Evolutionary conservation across 2,329 filamentous ascomycete species (phyloP).

Genomic region (Aspergillus brasiliensis): DNA sequence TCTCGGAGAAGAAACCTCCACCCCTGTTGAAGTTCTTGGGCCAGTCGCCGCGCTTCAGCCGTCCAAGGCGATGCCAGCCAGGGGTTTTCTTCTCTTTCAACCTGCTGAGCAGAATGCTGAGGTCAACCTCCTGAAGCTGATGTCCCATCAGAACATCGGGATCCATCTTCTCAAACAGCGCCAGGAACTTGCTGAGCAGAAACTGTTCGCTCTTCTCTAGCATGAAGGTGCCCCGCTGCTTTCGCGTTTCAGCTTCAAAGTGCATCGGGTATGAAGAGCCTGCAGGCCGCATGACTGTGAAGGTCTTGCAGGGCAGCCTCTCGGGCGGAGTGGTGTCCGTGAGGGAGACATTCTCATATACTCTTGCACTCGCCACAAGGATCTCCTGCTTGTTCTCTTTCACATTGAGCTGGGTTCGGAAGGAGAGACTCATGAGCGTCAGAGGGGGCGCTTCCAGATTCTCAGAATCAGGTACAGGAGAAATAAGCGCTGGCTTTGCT

Average conservation of each 20-base stretch:
- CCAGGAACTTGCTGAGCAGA: constrained; percentile 84
- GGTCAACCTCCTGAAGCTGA: constrained; percentile 95
- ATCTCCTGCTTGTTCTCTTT: constrained; percentile 98
- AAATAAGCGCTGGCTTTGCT: constrained; percentile 74
- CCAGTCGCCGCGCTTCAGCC: constrained; percentile 82
- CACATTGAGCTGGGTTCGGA: constrained; percentile 84
- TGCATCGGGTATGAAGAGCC: constrained; percentile 77
- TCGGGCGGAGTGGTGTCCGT: constrained; percentile 87
- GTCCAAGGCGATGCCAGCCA: constrained; percentile 90
- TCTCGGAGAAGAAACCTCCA: constrained; percentile 88
- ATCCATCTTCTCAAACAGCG: constrained; percentile 82
- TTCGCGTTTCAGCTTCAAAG: constrained; percentile 76
- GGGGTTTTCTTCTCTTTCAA: constrained; percentile 88
- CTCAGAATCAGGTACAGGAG: constrained; percentile 73
- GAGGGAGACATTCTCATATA: constrained; percentile 88
- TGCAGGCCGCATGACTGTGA: constrained; percentile 85
- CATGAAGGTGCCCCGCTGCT: constrained; percentile 75
- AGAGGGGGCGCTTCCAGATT: constrained; percentile 81
- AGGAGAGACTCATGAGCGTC: constrained; percentile 91
- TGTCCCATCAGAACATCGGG: constrained; percentile 94
- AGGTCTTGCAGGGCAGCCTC: constrained; percentile 83
- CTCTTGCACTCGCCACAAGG: constrained; percentile 82
- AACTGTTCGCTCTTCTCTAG: constrained; percentile 82
- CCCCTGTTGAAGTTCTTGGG: constrained; percentile 82
- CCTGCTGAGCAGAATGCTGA: constrained; percentile 83